Evolutionary conservation across 306 rosid species (phyloP).

Genomic region (Arachis stenosperma): DNA sequence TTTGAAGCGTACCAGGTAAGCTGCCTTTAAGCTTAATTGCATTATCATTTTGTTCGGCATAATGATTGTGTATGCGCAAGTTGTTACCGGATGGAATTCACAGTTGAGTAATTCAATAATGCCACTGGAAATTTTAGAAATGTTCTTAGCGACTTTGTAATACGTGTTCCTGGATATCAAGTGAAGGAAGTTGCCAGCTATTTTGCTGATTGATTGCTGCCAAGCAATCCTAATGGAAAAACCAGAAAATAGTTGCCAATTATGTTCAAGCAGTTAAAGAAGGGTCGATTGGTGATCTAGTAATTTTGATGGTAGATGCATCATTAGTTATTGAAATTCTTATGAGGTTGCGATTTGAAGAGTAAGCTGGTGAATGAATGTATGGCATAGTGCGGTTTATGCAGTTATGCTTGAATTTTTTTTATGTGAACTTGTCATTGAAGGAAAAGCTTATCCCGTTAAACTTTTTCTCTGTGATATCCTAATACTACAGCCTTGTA

Average conservation of each 20-base stretch:
- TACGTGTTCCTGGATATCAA: background rate
- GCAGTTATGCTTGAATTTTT: conserved; percentile 15
- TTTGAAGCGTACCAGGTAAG: conserved; percentile 77
- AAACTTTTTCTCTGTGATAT: conserved; percentile 26
- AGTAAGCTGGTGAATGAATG: conserved; percentile 24
- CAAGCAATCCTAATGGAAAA: background rate
- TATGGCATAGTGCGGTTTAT: background rate
- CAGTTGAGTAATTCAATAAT: background rate
- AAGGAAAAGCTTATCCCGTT: conserved; percentile 28
- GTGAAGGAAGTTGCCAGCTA: background rate
- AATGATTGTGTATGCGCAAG: background rate
- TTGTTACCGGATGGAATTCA: background rate
- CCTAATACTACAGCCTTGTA: conserved; percentile 3
- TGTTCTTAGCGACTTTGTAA: background rate
- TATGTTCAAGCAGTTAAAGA: background rate
- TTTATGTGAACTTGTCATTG: background rate
- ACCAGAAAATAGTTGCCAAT: background rate
- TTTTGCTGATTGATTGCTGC: background rate
- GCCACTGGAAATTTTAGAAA: background rate
- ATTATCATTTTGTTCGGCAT: conserved; percentile 2
- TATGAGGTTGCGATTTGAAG: background rate
- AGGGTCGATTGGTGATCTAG: background rate
- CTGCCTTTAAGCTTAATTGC: background rate
- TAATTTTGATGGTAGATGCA: conserved; percentile 26
- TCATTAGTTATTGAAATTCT: conserved; percentile 1